Evolutionary conservation across 1,284 basidiomycete genomes (phyloP).

Genomic region (Malassezia sp.): DNA sequence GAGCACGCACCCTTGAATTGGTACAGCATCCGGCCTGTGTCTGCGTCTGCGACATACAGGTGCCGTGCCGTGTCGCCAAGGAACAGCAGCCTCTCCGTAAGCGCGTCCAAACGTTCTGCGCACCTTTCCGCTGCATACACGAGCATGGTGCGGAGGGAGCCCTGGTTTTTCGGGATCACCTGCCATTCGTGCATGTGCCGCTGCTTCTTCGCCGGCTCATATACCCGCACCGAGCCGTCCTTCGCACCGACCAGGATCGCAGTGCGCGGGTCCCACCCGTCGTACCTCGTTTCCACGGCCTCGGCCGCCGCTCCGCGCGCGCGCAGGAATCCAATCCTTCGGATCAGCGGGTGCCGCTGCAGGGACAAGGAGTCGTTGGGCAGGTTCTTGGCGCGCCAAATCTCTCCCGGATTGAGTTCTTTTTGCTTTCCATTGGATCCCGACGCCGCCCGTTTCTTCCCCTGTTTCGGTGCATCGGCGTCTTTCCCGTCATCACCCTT

Average conservation of each 20-base stretch:
- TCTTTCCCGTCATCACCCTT: too few relatives aligned
- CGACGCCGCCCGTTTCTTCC: constrained; percentile 6
- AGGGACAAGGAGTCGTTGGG: constrained; percentile 14
- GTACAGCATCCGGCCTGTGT: constrained; percentile 7
- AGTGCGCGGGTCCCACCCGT: neutral
- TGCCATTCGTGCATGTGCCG: constrained; percentile 12
- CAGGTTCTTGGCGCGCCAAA: constrained; percentile 17
- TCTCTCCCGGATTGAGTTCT: constrained; percentile 4
- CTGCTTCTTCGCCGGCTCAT: constrained; percentile 6
- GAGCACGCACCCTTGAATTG: constrained; percentile 17
- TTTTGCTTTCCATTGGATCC: neutral
- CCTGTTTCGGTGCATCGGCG: too few relatives aligned
- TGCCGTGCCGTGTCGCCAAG: constrained; percentile 9
- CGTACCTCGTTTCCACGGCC: neutral
- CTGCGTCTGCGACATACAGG: constrained; percentile 6
- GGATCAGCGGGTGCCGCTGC: constrained; percentile 9
- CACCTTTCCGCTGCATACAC: neutral
- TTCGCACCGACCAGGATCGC: constrained; percentile 13
- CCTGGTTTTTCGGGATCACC: constrained; percentile 9
- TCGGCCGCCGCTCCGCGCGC: too few relatives aligned
- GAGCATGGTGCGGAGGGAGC: constrained; percentile 8
- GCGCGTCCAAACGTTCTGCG: too few relatives aligned
- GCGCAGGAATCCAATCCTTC: constrained; percentile 4
- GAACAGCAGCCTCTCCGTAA: neutral
- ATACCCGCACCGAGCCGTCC: constrained; percentile 12